Evolutionary conservation across 2,329 filamentous ascomycete genomes (phyloP).

Genomic region (Penicillium sp.): DNA sequence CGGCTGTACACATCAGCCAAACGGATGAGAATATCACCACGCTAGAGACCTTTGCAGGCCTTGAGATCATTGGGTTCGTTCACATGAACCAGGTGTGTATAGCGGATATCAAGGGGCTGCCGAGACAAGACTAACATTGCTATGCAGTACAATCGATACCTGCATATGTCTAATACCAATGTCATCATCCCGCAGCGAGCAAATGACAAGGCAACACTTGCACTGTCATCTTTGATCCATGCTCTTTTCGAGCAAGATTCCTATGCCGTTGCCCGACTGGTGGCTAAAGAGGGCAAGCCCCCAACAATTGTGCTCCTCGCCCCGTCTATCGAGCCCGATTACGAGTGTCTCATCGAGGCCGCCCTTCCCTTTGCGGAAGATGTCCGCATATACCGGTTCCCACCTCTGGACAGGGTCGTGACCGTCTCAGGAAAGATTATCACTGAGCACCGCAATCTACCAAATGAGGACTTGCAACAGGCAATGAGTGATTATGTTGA

Average conservation of each 20-base stretch:
- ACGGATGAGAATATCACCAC: slow-evolving; percentile 88
- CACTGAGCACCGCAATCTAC: slow-evolving; percentile 80
- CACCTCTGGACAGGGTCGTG: slow-evolving; percentile 81
- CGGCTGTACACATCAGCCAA: slow-evolving; percentile 84
- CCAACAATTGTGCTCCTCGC: slow-evolving; percentile 77
- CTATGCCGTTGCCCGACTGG: slow-evolving; percentile 83
- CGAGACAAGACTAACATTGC: neutral
- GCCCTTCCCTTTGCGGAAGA: slow-evolving; percentile 94
- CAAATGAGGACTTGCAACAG: slow-evolving; percentile 69
- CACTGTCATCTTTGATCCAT: slow-evolving; percentile 85
- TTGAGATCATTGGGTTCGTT: slow-evolving; percentile 88
- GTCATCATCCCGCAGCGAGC: slow-evolving; percentile 74
- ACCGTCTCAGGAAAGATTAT: slow-evolving; percentile 82
- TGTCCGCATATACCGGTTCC: slow-evolving; percentile 85
- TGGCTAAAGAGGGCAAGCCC: slow-evolving; percentile 78
- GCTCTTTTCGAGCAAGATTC: slow-evolving; percentile 82
- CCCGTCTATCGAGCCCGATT: slow-evolving; percentile 74
- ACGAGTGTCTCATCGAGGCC: slow-evolving; percentile 85
- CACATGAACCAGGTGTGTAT: slow-evolving; percentile 64
- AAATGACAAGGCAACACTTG: slow-evolving; percentile 80
- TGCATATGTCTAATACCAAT: slow-evolving; percentile 79
- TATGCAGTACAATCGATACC: slow-evolving; percentile 73
- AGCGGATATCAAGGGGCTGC: neutral
- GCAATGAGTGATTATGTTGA: slow-evolving; percentile 94
- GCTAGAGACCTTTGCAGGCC: slow-evolving; percentile 71